Evolutionary conservation across 768 basidiomycete genomes (phyloP), one percentile per base, ranked within the genome.

Genomic region (Austroboletus eburneus): DNA sequence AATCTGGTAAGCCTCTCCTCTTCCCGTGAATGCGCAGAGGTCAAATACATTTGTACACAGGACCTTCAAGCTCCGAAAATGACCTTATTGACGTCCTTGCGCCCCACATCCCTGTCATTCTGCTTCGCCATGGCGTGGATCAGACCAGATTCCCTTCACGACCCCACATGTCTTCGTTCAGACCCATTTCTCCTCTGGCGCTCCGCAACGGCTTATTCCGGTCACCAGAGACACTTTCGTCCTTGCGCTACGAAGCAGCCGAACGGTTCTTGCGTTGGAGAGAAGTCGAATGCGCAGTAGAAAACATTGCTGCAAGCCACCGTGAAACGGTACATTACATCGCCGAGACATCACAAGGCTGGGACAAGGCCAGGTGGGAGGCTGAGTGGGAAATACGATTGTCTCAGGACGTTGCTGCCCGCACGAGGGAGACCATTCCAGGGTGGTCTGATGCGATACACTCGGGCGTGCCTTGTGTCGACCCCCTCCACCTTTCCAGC

Each of bases 261-360:
- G 82, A 85, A 47, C 75, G 85, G 17, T 87, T 86, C 63, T 61
- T 86, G 46, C 75, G 77, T 24, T 87, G 85, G 85, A 70, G 83
- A 25, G 85, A 86, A 59, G 77, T 87, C 22, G 80, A 85, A 51
- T 71, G 74, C 17, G 76, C 75, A 10, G 76, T 78, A 6, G 71
- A 73, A 48, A 66, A 66, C 29, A 69, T 81, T 33, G 67, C 66
- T 29, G 57, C 52, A 42, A 53, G 50, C 3, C 63, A 57, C 44
- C 63, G 65, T 3, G 66, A 63, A 46, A 63, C 47, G 5, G 37
- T 42, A 18, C 46, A 45, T 14, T 49, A 50, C 43, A 38, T 59
- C 17, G 55, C 52, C 43, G 61, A 49, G 59, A 61, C 43, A 45
- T 23, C 46, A 36, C 48, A 61, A 12, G 60, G 55, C 3, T 85